Evolutionary conservation across 441 rosid genomes (phyloP).

Genomic region (Gossypium lobatum): DNA sequence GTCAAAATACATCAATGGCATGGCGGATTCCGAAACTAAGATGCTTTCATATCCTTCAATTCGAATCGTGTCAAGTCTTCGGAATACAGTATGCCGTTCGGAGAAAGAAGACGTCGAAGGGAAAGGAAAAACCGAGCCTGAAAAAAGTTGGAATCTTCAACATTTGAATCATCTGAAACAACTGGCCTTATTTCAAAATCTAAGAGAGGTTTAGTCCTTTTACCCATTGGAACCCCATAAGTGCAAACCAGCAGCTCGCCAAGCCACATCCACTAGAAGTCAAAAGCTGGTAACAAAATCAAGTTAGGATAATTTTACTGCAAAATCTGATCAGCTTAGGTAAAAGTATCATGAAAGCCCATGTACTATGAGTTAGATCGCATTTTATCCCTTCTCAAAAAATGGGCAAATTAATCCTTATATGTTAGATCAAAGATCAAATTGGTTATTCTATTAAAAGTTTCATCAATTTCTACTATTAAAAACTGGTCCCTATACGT

Average conservation of each 20-base stretch:
- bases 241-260: slow-evolving; percentile 40
- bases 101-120: slow-evolving; percentile 26
- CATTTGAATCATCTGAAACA: slow-evolving; percentile 1
- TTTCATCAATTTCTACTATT: too few relatives aligned
- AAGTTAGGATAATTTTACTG: not conserved
- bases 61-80: slow-evolving; percentile 25
- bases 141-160: not conserved
- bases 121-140: slow-evolving; percentile 23
- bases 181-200: not conserved
- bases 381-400: too few relatives aligned
- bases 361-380: too few relatives aligned
- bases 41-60: slow-evolving; percentile 31
- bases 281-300: slow-evolving; percentile 30
- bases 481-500: too few relatives aligned
- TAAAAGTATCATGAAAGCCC: too few relatives aligned
- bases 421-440: too few relatives aligned
- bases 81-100: slow-evolving; percentile 38
- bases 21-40: slow-evolving; percentile 18
- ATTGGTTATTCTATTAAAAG: too few relatives aligned
- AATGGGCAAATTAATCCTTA: too few relatives aligned
- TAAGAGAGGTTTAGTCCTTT: not conserved
- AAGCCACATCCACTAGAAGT: slow-evolving; percentile 50
- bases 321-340: not conserved
- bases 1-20: not conserved
- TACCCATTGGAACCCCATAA: slow-evolving; percentile 44